These are phyloP conservation scores for Stagonosporopsis cucurbitacearum DNA, from an alignment of 2,329 filamentous ascomycete genomes.

Conservation along the genomic window DNA sequence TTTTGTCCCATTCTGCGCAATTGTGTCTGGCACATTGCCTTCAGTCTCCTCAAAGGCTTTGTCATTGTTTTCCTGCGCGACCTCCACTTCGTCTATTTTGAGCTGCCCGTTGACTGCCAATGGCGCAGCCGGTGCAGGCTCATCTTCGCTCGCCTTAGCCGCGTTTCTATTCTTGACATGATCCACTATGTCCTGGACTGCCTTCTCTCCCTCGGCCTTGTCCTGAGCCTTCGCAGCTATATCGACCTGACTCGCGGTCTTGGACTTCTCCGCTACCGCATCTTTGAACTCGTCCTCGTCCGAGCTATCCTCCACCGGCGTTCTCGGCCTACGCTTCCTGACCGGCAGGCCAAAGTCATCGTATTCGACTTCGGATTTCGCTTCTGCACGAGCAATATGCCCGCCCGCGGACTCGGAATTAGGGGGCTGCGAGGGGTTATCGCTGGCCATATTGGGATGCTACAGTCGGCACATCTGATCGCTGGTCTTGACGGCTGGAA, in stretches of 20 bases:
- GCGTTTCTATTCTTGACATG: constrained; percentile 14
- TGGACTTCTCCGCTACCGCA: constrained; percentile 24
- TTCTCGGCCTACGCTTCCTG: constrained; percentile 52
- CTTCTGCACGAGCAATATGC: constrained; percentile 19
- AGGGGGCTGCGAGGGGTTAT: constrained; percentile 38
- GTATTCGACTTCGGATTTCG: constrained; percentile 53
- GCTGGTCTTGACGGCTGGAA: not conserved
- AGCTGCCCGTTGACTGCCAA: constrained; percentile 2
- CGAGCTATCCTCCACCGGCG: constrained; percentile 37
- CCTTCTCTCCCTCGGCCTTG: constrained; percentile 27
- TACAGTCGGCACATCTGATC: constrained; percentile 19
- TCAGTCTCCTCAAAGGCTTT: constrained; percentile 7
- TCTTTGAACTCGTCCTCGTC: constrained; percentile 39
- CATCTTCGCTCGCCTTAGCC: not conserved
- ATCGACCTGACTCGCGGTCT: constrained; percentile 5
- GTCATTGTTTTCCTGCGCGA: not conserved
- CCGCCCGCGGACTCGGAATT: constrained; percentile 31
- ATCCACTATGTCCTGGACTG: constrained; percentile 26
- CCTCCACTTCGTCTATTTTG: constrained; percentile 13
- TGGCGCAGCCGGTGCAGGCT: constrained; percentile 1
- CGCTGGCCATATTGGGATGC: constrained; percentile 34
- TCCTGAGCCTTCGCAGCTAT: constrained; percentile 8
- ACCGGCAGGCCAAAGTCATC: constrained; percentile 77
- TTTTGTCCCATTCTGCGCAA: not conserved
- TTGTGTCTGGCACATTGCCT: not conserved